phyloP scores from a whole-genome alignment of 1,284 basidiomycete species.

The Rhizoctonia solani region DNA sequence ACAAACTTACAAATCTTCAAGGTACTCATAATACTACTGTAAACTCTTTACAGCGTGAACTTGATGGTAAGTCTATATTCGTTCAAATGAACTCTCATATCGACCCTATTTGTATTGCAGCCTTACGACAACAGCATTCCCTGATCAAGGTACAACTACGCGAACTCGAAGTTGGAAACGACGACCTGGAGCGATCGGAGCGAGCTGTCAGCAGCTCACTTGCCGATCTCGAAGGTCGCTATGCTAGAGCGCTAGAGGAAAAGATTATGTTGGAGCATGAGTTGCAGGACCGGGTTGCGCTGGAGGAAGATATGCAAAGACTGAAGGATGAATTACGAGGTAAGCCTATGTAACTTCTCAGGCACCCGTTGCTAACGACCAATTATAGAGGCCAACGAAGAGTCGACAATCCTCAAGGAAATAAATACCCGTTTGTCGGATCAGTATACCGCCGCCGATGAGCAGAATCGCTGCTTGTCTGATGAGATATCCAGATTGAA shows the following conservation, averaged over 20 bases:
- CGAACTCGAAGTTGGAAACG: slow-evolving; percentile 94
- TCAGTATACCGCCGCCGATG: slow-evolving; percentile 43
- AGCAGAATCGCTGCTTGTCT: slow-evolving; percentile 29
- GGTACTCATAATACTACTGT: slow-evolving; percentile 88
- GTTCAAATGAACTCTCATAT: neutral
- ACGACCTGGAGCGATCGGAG: slow-evolving; percentile 91
- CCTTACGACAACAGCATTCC: slow-evolving; percentile 77
- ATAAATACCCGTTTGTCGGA: slow-evolving; percentile 53
- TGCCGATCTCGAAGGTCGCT: slow-evolving; percentile 88
- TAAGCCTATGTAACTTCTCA: slow-evolving; percentile 47
- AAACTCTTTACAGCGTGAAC: slow-evolving; percentile 82
- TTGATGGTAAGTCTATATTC: slow-evolving; percentile 58
- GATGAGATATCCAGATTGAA: slow-evolving; percentile 19
- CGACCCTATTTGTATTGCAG: slow-evolving; percentile 41
- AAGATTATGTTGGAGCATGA: slow-evolving; percentile 98
- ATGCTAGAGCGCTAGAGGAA: slow-evolving; percentile 90
- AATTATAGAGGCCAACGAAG: slow-evolving; percentile 76
- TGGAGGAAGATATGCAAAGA: slow-evolving; percentile 92
- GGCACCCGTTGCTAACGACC: slow-evolving; percentile 1
- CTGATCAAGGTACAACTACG: slow-evolving; percentile 78
- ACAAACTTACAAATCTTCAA: slow-evolving; percentile 86
- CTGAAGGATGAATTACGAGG: slow-evolving; percentile 93
- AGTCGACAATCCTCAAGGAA: slow-evolving; percentile 80
- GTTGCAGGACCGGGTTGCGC: slow-evolving; percentile 83
- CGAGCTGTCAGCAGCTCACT: slow-evolving; percentile 81